Percentiles rank a stretch among this genome's conserved stretches.
Evolutionary conservation across 2,329 filamentous ascomycete genomes (phyloP).

Genomic region (Curvularia spicifera): DNA sequence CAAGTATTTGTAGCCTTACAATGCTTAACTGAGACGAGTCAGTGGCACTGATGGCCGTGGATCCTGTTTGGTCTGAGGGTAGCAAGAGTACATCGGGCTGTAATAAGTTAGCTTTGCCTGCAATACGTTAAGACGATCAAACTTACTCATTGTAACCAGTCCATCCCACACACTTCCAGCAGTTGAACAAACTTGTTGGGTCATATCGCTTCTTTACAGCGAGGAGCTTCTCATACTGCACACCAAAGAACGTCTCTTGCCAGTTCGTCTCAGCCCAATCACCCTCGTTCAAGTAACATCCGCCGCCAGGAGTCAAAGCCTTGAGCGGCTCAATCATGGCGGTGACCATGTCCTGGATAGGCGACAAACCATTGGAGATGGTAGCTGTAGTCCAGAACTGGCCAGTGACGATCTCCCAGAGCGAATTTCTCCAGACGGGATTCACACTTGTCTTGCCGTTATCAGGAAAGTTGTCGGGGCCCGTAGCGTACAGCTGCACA

Average conservation of each 20-base stretch:
- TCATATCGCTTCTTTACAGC: conserved; percentile 42
- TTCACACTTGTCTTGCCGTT: conserved; percentile 42
- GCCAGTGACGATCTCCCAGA: conserved; percentile 47
- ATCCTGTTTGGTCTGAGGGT: conserved; percentile 29
- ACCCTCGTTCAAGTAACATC: conserved; percentile 47
- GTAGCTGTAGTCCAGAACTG: conserved; percentile 38
- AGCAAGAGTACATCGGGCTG: conserved; percentile 42
- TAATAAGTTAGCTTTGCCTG: conserved; percentile 14
- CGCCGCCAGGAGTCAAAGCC: conserved; percentile 43
- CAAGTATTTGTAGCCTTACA: neutral
- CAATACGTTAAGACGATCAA: neutral
- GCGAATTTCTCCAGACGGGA: conserved; percentile 39
- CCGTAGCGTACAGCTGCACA: conserved; percentile 47
- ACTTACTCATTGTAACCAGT: conserved; percentile 44
- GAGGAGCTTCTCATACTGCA: conserved; percentile 38
- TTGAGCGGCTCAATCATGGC: conserved; percentile 43
- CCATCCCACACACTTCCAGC: conserved; percentile 49
- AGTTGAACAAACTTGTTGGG: conserved; percentile 43
- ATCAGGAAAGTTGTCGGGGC: conserved; percentile 42
- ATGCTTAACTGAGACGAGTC: conserved; percentile 18
- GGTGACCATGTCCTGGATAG: conserved; percentile 41
- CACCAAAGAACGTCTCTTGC: conserved; percentile 45
- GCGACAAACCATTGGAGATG: conserved; percentile 23
- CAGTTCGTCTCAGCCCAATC: conserved; percentile 47
- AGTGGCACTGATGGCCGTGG: conserved; percentile 34